Conservation (phyloP, 2,329 filamentous ascomycete genomes). For the Apiospora phragmitis region DNA sequence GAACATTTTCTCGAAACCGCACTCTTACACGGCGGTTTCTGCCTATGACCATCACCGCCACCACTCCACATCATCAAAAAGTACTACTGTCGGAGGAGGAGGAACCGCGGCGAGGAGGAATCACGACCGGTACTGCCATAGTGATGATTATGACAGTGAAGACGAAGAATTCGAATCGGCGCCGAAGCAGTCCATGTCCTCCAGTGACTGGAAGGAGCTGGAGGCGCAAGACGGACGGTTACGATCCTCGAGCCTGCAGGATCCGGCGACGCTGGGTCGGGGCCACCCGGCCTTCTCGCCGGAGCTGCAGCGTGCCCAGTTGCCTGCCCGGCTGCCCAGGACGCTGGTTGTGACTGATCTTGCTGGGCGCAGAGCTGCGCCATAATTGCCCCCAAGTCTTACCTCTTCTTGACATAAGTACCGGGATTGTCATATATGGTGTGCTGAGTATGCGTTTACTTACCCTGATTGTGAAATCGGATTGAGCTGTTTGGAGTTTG, state of each 20-base stretch:
- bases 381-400: background rate
- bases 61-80: background rate
- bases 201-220: constrained; percentile 39
- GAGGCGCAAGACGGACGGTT: constrained; percentile 36
- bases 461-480: background rate
- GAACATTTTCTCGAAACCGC: background rate
- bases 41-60: background rate
- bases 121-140: background rate
- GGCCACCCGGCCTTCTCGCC: constrained; percentile 29
- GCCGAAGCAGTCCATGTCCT: constrained; percentile 12
- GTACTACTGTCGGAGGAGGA: background rate
- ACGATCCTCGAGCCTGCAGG: constrained; percentile 23
- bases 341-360: background rate
- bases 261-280: constrained; percentile 15
- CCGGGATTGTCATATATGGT: background rate
- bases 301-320: background rate
- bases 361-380: background rate
- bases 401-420: background rate
- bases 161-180: constrained; percentile 1
- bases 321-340: background rate
- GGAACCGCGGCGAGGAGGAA: background rate
- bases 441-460: background rate
- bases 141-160: constrained; percentile 16
- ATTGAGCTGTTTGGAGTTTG: background rate
- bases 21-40: background rate